A percentile compares a stretch with the other conserved stretches of the same genome.
Conservation (phyloP, 257 asterid species). For the Nicotiana sylvestris region DNA sequence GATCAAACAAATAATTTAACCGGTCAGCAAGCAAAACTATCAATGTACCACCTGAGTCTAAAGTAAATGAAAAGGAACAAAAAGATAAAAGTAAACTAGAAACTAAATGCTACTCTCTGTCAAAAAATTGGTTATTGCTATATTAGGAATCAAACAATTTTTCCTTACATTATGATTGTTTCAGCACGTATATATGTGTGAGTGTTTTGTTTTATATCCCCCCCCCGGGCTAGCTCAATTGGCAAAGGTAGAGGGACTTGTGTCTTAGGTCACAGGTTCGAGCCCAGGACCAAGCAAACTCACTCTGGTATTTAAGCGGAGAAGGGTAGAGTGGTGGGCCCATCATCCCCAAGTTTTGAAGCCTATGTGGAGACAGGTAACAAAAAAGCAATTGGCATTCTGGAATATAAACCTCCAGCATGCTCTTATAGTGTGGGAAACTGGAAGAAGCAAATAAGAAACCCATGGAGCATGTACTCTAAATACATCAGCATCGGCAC, state of each 20-base stretch:
- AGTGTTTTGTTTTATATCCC: background rate
- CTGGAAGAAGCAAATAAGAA: background rate
- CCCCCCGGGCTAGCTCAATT: too few species aligned
- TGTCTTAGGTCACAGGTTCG: too few species aligned
- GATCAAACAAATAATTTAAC: conserved; percentile 6
- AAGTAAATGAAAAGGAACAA: background rate
- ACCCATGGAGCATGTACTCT: background rate
- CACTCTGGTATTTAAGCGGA: too few species aligned
- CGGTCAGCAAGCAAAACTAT: conserved; percentile 8
- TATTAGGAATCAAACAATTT: background rate
- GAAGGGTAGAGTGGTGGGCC: too few species aligned
- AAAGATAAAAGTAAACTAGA: background rate
- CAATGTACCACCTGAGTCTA: background rate
- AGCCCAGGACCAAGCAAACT: too few species aligned
- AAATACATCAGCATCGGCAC: background rate
- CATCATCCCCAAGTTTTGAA: too few species aligned
- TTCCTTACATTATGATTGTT: background rate
- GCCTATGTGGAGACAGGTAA: background rate
- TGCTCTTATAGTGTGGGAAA: background rate
- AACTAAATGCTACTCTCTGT: background rate
- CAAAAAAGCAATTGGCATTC: background rate
- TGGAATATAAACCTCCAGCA: background rate
- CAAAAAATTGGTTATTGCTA: background rate
- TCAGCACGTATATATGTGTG: background rate
- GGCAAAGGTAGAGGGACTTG: too few species aligned